Percentiles rank a stretch among this genome's conserved stretches.
These are phyloP conservation scores for Colletotrichum graminicola DNA, from an alignment of 2,329 filamentous ascomycete species.

Conservation along the genomic window DNA sequence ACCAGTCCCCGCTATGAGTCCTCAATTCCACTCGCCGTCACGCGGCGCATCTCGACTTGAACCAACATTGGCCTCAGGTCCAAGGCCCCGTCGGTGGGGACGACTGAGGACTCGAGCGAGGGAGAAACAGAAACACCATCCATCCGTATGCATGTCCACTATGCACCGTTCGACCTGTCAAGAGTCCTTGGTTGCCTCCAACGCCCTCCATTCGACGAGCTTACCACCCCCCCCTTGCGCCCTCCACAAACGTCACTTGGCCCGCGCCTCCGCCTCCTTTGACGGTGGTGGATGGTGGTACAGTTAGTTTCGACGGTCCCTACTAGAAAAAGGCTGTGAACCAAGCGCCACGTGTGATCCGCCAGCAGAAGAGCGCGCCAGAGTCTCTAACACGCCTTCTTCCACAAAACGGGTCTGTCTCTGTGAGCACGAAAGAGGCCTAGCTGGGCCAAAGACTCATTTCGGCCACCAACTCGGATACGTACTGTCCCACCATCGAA, in stretches of 20 bases:
- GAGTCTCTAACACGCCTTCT: conserved; percentile 16
- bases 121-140: not conserved
- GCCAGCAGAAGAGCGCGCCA: not conserved
- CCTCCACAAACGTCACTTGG: conserved; percentile 27
- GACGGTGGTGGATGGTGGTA: not conserved
- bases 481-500: conserved; percentile 2
- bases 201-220: conserved; percentile 32
- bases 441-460: conserved; percentile 33
- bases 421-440: conserved; percentile 16
- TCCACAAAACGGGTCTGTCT: conserved; percentile 10
- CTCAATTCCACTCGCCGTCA: not conserved
- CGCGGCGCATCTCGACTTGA: conserved; percentile 9
- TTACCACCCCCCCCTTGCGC: conserved; percentile 31
- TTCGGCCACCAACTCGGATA: conserved; percentile 15
- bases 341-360: conserved; percentile 4
- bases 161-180: conserved; percentile 12
- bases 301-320: not conserved
- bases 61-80: conserved; percentile 12
- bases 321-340: conserved; percentile 21
- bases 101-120: conserved; percentile 22
- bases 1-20: conserved; percentile 7
- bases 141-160: conserved; percentile 16
- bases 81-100: not conserved
- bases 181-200: conserved; percentile 34
- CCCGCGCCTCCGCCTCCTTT: conserved; percentile 23